Evolutionary conservation across 169 alveolate genomes (phyloP), one percentile per base, ranked within the genome.

Genomic region (Babesia bovis): DNA sequence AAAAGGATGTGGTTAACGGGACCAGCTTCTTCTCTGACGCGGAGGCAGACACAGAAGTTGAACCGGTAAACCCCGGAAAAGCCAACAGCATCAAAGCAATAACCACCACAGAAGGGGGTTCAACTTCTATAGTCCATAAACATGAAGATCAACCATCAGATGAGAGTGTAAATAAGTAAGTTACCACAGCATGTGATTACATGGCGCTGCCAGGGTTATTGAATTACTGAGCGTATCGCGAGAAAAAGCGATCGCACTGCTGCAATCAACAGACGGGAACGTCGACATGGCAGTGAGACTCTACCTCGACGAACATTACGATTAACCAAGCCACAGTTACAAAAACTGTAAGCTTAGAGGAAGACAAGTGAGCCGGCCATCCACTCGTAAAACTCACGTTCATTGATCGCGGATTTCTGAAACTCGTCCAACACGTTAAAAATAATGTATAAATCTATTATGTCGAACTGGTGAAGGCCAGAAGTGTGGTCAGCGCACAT

Each of bases 381-480:
- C 97, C 97, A 93, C 53, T 91, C 95, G 55, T 90, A 72, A 57
- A 93, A 93, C 59, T 93, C 97, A 51, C 96, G 82, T 70, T 93
- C 97, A 72, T 92, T 92, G 67, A 93, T 90, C 26, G 96, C 95
- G 51, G 93, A 87, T 52, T 93, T 93, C 71, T 93, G 97, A 69
- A 92, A 94, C 42, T 93, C 97, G 61, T 93, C 97, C 33, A 93
- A 83, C 30, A 94, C 96, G 70, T 92, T 92, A 79, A 83, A 93
- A 42, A 93, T 90, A 42, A 93, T 92, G 68, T 91, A 91, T 30
- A 93, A 77, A 50, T 93, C 97, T n/a, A 90, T 83, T 19, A 93
- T 85, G 73, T 89, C 95, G 82, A 92, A 93, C 65, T 92, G 96
- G 47, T 89, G 85, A 44, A 89, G 73, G 32, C 96, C 97, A 30